These are phyloP conservation scores for Aspergillus cavernicola DNA, from an alignment of 495 filamentous ascomycete genomes.

Conservation along the genomic window DNA sequence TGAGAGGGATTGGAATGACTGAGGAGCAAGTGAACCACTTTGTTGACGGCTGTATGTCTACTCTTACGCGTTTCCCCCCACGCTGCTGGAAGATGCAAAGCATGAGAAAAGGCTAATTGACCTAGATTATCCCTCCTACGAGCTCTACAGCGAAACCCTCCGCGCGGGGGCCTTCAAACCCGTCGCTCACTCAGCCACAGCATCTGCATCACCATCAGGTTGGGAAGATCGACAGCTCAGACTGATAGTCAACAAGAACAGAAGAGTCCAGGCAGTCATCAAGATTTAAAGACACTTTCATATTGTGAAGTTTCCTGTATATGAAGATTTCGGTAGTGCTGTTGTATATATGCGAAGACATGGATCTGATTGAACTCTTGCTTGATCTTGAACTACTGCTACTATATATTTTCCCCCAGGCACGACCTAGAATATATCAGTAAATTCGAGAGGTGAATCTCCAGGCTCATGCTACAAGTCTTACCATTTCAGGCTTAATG, in stretches of 20 bases:
- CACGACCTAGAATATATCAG: too few species aligned
- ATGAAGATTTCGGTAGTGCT: too few species aligned
- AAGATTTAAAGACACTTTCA: slow-evolving; percentile 39
- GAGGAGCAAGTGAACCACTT: slow-evolving; percentile 63
- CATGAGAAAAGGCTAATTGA: neutral
- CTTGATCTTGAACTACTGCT: too few species aligned
- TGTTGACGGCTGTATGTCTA: slow-evolving; percentile 60
- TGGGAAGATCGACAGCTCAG: slow-evolving; percentile 60
- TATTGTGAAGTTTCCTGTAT: neutral
- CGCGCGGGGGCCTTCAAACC: slow-evolving; percentile 59
- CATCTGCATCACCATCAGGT: slow-evolving; percentile 22
- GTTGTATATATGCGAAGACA: neutral
- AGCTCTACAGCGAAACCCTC: slow-evolving; percentile 69
- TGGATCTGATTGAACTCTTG: too few species aligned
- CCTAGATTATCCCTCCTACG: slow-evolving; percentile 61
- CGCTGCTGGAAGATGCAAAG: too few species aligned
- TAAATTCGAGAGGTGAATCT: too few species aligned
- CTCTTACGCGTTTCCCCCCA: too few species aligned
- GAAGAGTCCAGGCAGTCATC: slow-evolving; percentile 57
- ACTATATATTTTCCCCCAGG: too few species aligned
- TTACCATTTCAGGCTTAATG: too few species aligned
- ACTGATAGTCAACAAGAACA: slow-evolving; percentile 64
- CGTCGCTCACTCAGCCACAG: slow-evolving; percentile 9
- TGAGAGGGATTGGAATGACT: slow-evolving; percentile 74
- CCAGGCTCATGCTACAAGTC: too few species aligned